These are phyloP conservation scores for Mallotus japonicus DNA, from an alignment of 441 rosid species.

Conservation along the genomic window DNA sequence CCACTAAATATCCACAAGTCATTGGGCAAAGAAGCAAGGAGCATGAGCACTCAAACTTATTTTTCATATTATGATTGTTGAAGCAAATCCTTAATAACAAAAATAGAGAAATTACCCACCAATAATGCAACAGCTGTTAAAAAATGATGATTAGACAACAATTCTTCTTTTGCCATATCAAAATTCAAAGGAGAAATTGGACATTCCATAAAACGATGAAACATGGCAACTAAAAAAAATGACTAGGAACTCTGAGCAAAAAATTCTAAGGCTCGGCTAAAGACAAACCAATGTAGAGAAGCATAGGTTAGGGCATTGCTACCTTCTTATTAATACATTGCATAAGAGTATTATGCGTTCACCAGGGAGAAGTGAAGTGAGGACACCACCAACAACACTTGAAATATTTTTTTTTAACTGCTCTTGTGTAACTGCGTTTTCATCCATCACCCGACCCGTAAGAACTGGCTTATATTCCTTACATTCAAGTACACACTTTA, in stretches of 20 bases:
- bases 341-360: slow-evolving; percentile 82
- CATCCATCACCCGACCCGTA: slow-evolving; percentile 94
- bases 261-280: background rate
- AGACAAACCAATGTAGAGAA: slow-evolving; percentile 5
- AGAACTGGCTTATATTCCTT: slow-evolving; percentile 88
- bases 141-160: background rate
- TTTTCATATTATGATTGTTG: background rate
- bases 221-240: background rate
- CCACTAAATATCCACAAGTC: background rate
- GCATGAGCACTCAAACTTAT: background rate
- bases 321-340: slow-evolving; percentile 93
- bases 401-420: slow-evolving; percentile 88
- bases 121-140: slow-evolving; percentile 1
- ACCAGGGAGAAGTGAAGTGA: slow-evolving; percentile 76
- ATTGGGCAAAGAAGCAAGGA: background rate
- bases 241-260: background rate
- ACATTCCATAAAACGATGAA: background rate
- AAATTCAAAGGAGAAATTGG: background rate
- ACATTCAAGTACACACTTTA: slow-evolving; percentile 85
- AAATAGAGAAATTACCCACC: background rate
- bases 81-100: background rate
- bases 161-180: background rate
- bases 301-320: slow-evolving; percentile 21
- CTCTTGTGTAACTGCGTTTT: slow-evolving; percentile 64
- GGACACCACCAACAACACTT: slow-evolving; percentile 59